phyloP scores from a whole-genome alignment of 2,329 filamentous ascomycete genomes.

The Talaromyces sp. region DNA sequence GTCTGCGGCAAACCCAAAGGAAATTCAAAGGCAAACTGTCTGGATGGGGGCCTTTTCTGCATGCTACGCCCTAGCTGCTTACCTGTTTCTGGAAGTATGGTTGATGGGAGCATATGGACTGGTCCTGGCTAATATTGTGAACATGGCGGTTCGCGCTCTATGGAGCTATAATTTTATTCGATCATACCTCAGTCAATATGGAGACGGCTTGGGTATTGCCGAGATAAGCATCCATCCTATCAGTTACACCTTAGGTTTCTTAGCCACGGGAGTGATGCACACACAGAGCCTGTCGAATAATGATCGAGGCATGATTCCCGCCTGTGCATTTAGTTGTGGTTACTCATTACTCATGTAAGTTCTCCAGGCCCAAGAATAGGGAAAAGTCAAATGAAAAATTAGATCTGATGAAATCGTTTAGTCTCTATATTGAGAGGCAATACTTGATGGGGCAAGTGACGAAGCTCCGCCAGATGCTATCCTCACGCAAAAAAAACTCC shows the following conservation, averaged over 20 bases:
- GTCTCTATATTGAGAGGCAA: slow-evolving; percentile 40
- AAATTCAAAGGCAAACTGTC: slow-evolving; percentile 75
- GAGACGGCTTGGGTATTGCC: slow-evolving; percentile 45
- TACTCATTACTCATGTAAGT: slow-evolving; percentile 66
- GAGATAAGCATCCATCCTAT: slow-evolving; percentile 50
- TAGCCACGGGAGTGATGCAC: slow-evolving; percentile 49
- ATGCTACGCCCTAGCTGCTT: slow-evolving; percentile 74
- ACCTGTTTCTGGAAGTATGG: slow-evolving; percentile 70
- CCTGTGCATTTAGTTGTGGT: slow-evolving; percentile 54
- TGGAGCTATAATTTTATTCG: slow-evolving; percentile 79
- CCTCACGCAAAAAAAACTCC: slow-evolving; percentile 14
- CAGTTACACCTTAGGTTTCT: slow-evolving; percentile 49
- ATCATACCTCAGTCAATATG: slow-evolving; percentile 60
- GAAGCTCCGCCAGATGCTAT: slow-evolving; percentile 22
- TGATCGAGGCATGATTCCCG: slow-evolving; percentile 44
- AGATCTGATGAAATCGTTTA: slow-evolving; percentile 26
- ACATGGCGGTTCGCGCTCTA: slow-evolving; percentile 80
- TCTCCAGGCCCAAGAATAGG: slow-evolving; percentile 1
- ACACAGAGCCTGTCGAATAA: slow-evolving; percentile 17
- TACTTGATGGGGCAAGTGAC: slow-evolving; percentile 32
- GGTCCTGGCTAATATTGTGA: slow-evolving; percentile 83
- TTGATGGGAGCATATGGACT: slow-evolving; percentile 76
- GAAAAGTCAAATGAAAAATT: neutral
- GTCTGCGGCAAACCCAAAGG: slow-evolving; percentile 73
- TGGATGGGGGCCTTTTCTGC: slow-evolving; percentile 85